Evolutionary conservation across 2,329 filamentous ascomycete genomes (phyloP), one percentile per base, ranked within the genome.

Genomic region (Fusarium temperatum): DNA sequence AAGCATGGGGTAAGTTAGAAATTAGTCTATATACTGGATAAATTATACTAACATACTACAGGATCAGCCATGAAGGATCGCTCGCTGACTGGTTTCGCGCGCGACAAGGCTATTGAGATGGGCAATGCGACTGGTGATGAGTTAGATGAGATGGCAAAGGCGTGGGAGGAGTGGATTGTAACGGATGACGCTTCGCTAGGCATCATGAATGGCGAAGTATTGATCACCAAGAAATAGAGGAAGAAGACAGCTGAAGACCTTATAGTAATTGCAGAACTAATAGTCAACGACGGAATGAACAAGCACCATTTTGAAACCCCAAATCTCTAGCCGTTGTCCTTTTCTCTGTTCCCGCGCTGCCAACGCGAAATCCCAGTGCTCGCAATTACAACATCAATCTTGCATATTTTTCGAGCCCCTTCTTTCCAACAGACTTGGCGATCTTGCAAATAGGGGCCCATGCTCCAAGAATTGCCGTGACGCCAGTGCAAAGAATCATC

Each of bases 351-450:
- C 12, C 22, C 15, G 9, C 4, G 47, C 7, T 36, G 24, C 44
- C 17, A 20, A 12, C 15, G 9, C n/a, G 5, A 26, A 28, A 4
- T 44, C 38, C 17, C 3, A 17, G 9, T 57, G 22, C 28, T 42
- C 14, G 18, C 93, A 63, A 88, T 87, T 69, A 96, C 83, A 71
- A 17, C 15, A 22, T 28, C 13, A 67, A 36, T 14, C 71, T 66
- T 14, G 51, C n/a, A 15, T 68, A 78, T 3, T 22, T 63, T 1
- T 48, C 47, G 9, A 68, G 1, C 2, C 71, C 54, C 8, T 36
- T 72, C 9, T 38, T 58, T 14, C 72, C 53, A 42, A 63, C 45
- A 14, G 42, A 61, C 44, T 63, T 74, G 89, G 80, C 5, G 80
- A 56, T 68, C 79, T 80, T 91, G 86, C 75, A 81, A 8, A 80